Evolutionary conservation across 352 stramenopile genomes (phyloP), one percentile per base, ranked within the genome.

Genomic region (Phytopythium cucurbitacearum): DNA sequence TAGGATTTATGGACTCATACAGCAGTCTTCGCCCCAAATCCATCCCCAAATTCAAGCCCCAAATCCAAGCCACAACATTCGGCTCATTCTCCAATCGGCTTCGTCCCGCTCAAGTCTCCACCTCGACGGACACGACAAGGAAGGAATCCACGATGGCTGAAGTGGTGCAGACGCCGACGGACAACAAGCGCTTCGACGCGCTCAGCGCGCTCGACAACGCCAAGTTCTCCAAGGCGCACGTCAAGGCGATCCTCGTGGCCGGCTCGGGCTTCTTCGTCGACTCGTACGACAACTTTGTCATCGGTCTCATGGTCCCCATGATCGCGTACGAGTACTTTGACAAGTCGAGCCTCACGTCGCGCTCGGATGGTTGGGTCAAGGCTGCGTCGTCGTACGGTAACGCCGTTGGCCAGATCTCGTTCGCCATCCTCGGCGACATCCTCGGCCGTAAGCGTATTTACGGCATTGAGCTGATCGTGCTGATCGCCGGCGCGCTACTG

Each of bases 231-330:
- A 66, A 66, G 45, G 67, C 67, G 11, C 67, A 80, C 50, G 48
- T 80, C 52, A 75, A 70, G 40, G 67, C 70, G 46, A 76, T 76
- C 53, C 60, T 76, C 16, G 71, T 77, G 15, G 71, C 65, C 38
- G 67, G 67, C 41, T 80, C 70, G 37, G 70, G 70, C 13, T 80
- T 80, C 65, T 76, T 80, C 35, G 64, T 80, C 51, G 71, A 80
- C 59, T 80, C 67, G 55, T 80, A 77, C 58, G 71, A 80, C 56
- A 80, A 80, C 60, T 80, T 80, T 45, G 67, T 77, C 40, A 80
- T 80, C 56, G 67, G 59, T 34, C 58, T 76, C 48, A 72, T 76
- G 53, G 65, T 73, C 51, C 65, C 65, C 38, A 76, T 72, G 71
- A 77, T 77, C 59, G 65, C 71, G 28, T 80, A 74, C 54, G 71